Conservation (phyloP, 2,329 filamentous ascomycete species). For the Fusarium tjaetaba region DNA sequence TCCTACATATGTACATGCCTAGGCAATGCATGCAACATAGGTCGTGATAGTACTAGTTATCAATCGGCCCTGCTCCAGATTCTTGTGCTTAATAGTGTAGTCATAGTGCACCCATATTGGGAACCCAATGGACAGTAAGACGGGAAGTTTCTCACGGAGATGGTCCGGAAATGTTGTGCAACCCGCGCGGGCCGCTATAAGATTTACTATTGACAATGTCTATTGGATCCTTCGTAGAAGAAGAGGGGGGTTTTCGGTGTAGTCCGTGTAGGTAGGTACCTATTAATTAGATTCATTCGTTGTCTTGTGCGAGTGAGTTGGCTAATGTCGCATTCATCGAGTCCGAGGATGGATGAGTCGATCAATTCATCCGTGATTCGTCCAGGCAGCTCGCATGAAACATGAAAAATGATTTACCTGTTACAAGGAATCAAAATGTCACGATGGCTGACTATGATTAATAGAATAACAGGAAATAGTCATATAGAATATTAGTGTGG, state of each 20-base stretch:
- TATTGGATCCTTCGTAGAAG: not conserved
- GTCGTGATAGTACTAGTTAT: conserved; percentile 8
- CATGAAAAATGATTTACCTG: not conserved
- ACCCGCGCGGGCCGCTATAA: not conserved
- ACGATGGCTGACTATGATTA: conserved; percentile 15
- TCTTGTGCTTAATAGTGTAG: conserved; percentile 18
- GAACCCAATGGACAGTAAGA: conserved; percentile 29
- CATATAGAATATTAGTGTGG: conserved; percentile 12
- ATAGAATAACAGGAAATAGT: conserved; percentile 4
- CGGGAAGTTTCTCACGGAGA: conserved; percentile 30
- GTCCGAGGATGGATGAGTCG: not conserved
- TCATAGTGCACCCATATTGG: not conserved
- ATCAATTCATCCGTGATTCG: not conserved
- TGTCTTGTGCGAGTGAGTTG: not conserved
- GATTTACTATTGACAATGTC: not conserved
- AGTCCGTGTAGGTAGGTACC: not conserved
- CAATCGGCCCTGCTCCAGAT: conserved; percentile 30
- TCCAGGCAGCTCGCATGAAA: conserved; percentile 1
- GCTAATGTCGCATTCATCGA: not conserved
- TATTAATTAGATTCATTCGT: not conserved
- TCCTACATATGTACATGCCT: not conserved
- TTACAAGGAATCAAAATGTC: not conserved
- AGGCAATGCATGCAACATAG: conserved; percentile 1
- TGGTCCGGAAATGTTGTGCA: conserved; percentile 23
- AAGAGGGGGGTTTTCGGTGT: not conserved